Conservation (phyloP, 106 monocot genomes). For the Acanthochlamys bracteata region DNA sequence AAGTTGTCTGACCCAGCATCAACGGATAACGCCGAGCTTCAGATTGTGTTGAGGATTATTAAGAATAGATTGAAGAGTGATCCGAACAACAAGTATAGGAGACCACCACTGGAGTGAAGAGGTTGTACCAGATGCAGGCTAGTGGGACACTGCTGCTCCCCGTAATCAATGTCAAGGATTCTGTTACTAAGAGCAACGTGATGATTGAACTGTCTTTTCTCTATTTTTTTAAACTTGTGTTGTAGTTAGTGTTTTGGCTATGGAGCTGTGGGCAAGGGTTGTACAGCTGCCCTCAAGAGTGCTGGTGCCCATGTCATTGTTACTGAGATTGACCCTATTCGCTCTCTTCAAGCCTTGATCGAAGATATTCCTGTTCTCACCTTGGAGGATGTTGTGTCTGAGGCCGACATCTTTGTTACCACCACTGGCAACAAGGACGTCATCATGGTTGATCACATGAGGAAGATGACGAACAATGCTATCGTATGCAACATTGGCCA, state of each 20-base stretch:
- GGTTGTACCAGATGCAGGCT: conserved; percentile 80
- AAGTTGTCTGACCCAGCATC: conserved; percentile 51
- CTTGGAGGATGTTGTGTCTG: conserved; percentile 55
- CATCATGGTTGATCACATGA: conserved; percentile 91
- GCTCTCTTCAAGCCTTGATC: conserved; percentile 83
- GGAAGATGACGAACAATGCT: conserved; percentile 98
- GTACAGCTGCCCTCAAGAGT: conserved; percentile 76
- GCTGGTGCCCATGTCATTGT: conserved; percentile 80
- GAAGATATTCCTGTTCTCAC: conserved; percentile 69
- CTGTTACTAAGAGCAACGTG: conserved; percentile 94
- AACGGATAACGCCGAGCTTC: conserved; percentile 74
- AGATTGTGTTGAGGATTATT: conserved; percentile 67
- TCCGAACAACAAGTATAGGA: conserved; percentile 50
- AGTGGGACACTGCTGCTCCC: conserved; percentile 69
- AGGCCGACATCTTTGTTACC: conserved; percentile 80
- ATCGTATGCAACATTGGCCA: conserved; percentile 94
- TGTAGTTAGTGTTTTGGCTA: no score
- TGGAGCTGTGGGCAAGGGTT: conserved; percentile 84
- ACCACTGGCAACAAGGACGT: conserved; percentile 97
- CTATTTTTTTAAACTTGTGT: neutral
- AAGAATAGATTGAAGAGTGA: conserved; percentile 53
- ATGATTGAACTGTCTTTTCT: neutral
- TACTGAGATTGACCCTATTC: conserved; percentile 85
- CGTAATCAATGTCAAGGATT: conserved; percentile 75
- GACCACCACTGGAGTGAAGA: conserved; percentile 73